Percentiles rank a stretch among this genome's conserved stretches.
These are phyloP conservation scores for Scutellaria barbata DNA, from an alignment of 257 asterid genomes.

Conservation along the genomic window DNA sequence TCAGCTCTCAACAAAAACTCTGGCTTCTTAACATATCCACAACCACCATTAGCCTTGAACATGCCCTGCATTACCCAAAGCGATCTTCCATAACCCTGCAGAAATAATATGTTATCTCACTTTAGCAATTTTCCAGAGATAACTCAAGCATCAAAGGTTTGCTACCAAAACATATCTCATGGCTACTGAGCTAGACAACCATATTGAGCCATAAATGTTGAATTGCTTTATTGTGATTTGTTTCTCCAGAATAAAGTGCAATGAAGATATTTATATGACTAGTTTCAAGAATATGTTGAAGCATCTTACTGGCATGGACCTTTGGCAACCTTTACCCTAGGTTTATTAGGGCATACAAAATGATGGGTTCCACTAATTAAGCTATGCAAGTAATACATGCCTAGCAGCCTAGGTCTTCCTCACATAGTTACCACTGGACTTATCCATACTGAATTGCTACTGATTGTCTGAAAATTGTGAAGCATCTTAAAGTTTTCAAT, in stretches of 20 bases:
- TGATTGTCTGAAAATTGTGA: background rate
- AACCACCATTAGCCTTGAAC: conserved; percentile 89
- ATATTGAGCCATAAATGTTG: background rate
- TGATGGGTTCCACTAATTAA: conserved; percentile 6
- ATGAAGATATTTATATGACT: background rate
- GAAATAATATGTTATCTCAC: conserved; percentile 28
- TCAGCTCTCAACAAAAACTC: conserved; percentile 61
- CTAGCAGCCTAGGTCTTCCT: background rate
- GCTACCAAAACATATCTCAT: background rate
- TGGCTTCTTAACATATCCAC: conserved; percentile 91
- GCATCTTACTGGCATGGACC: background rate
- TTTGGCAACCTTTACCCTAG: background rate
- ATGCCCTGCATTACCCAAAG: conserved; percentile 98
- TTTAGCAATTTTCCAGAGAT: background rate
- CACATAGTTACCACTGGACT: background rate
- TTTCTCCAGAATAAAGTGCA: conserved; percentile 9
- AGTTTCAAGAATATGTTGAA: conserved; percentile 7
- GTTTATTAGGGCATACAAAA: background rate
- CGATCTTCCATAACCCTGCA: conserved; percentile 90
- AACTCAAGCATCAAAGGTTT: conserved; percentile 22
- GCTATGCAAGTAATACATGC: background rate
- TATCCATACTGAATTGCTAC: background rate
- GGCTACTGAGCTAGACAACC: no score
- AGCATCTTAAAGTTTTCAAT: background rate
- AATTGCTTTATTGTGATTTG: background rate